These are phyloP conservation scores for Triangularia setosa DNA, from an alignment of 2,329 filamentous ascomycete genomes.

Conservation along the genomic window DNA sequence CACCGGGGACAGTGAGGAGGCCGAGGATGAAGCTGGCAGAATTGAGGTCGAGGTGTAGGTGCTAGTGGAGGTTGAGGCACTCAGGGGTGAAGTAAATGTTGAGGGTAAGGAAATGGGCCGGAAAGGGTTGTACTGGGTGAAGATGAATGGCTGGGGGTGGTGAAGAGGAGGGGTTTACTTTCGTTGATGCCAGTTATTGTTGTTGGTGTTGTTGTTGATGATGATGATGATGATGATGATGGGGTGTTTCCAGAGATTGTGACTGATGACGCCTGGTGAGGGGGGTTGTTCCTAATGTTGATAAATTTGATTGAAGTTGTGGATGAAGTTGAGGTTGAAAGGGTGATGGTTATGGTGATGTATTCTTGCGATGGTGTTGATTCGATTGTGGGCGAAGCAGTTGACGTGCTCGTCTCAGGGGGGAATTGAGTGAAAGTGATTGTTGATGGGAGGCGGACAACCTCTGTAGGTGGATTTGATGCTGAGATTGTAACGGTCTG, in stretches of 20 bases:
- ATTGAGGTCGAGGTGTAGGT: neutral
- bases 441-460: neutral
- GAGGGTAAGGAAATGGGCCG: neutral
- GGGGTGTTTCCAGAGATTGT: neutral
- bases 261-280: neutral
- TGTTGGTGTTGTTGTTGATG: no score
- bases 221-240: neutral
- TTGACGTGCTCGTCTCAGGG: neutral
- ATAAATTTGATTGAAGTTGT: neutral
- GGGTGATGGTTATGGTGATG: neutral
- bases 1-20: neutral
- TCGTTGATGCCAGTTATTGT: no score
- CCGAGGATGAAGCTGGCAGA: neutral
- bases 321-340: neutral
- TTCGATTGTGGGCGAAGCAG: neutral
- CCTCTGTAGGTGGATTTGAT: neutral
- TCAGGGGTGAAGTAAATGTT: neutral
- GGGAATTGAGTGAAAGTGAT: neutral
- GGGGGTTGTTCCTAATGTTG: neutral
- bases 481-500: neutral
- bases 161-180: no score
- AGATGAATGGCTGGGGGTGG: neutral
- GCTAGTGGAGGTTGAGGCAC: neutral
- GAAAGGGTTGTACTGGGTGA: neutral
- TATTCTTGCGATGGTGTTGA: neutral